Percentiles rank a stretch among this genome's conserved stretches.
Evolutionary conservation across 2,329 filamentous ascomycete species (phyloP).

Genomic region (Graphilbum fragrans): DNA sequence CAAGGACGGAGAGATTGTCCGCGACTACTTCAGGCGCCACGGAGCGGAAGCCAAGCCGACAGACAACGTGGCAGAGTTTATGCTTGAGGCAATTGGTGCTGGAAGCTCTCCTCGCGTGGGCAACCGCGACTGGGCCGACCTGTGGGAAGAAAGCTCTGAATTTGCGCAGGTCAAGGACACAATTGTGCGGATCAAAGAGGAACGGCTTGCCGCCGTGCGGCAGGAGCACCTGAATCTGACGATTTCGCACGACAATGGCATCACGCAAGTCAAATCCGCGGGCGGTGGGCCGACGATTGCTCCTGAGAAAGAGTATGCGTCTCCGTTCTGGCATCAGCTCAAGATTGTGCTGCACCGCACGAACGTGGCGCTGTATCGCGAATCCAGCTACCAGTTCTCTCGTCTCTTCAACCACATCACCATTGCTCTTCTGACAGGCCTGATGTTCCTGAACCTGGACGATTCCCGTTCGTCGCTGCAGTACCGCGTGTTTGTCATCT

Average conservation of each 20-base stretch:
- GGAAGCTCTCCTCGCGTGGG: constrained; percentile 62
- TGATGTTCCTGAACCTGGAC: constrained; percentile 69
- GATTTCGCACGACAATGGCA: too few relatives aligned
- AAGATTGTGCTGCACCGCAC: constrained; percentile 61
- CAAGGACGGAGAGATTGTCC: constrained; percentile 57
- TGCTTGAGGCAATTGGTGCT: constrained; percentile 75
- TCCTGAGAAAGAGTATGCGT: constrained; percentile 67
- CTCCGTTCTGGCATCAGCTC: constrained; percentile 67
- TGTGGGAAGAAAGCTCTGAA: constrained; percentile 66
- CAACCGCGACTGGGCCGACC: constrained; percentile 65
- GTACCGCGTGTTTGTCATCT: constrained; percentile 80
- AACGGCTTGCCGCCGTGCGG: constrained; percentile 29
- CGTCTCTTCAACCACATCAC: constrained; percentile 74
- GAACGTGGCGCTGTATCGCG: constrained; percentile 72
- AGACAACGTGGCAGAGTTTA: constrained; percentile 60
- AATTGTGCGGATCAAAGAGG: constrained; percentile 54
- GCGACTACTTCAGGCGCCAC: constrained; percentile 47
- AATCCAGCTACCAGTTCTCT: constrained; percentile 81
- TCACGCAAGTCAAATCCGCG: constrained; percentile 2
- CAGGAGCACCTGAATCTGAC: not conserved
- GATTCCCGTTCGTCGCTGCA: constrained; percentile 66
- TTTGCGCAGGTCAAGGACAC: constrained; percentile 52
- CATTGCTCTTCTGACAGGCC: constrained; percentile 65
- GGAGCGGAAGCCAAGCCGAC: constrained; percentile 46
- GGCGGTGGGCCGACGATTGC: constrained; percentile 13